Evolutionary conservation across 1,139 yeast species (phyloP), one percentile per base, ranked within the genome.

Genomic region (Blastobotrys niveus): DNA sequence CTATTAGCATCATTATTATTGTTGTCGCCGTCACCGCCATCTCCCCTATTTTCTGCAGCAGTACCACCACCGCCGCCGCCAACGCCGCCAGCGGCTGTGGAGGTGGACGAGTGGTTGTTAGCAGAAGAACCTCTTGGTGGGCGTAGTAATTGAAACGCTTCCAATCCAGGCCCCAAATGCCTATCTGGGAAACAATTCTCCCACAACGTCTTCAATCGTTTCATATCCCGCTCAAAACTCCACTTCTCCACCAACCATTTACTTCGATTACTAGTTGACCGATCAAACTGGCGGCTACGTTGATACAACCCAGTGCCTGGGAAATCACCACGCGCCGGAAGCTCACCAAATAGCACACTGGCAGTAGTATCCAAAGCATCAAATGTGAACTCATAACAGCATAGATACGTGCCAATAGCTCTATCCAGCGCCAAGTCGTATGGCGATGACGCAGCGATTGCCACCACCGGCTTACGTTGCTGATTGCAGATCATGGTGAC

Each of bases 201-300:
- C 65, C 64, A 61, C 42, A 79, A 61, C 21, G 67, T 66, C 17
- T 71, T 65, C 33, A 79, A 64, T 20, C 77, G 72, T 10, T 68
- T 60, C 69, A 77, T 70, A 56, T 79, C 84, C 37, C 82, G 64
- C 14, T 65, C 65, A 34, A 73, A 56, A 48, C 74, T 72, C 57
- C 77, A 74, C 49, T 72, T 77, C 53, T 79, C 85, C 17, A 79
- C 84, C 36, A 79, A 66, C 85, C 85, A 79, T 49, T 79, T 65
- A 48, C 67, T 53, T 24, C 52, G 51, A n/a, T 33, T 33, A 34
- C 26, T 40, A 36, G 30, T 49, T 45, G 38, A 24, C 35, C 30
- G 38, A 31, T 30, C 52, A 20, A 44, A 15, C 14, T 19, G 33
- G 15, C 43, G 40, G 36, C 49, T 52, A 46, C 65, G 43, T 52